Evolutionary conservation across 495 filamentous ascomycete genomes (phyloP).

Genomic region (Patellaria atrata): DNA sequence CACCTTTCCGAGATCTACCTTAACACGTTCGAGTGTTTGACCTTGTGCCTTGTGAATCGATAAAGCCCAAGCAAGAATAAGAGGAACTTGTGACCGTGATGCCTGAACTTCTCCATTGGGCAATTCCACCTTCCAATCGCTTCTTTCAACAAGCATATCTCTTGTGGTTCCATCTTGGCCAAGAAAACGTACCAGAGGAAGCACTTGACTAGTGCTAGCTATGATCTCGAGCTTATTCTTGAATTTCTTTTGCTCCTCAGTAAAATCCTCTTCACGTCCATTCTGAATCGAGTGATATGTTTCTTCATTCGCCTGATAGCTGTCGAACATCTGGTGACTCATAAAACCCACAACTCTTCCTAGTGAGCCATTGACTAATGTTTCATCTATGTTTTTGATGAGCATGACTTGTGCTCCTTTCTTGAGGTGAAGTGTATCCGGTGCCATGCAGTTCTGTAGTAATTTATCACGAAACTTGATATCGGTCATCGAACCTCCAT

Average conservation of each 20-base stretch:
- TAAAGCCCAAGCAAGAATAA: constrained; percentile 92
- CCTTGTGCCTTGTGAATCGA: constrained; percentile 98
- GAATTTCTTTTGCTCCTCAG: constrained; percentile 17
- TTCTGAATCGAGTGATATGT: constrained; percentile 29
- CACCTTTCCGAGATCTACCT: constrained; percentile 79
- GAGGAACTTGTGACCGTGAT: constrained; percentile 57
- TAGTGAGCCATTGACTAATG: constrained; percentile 83
- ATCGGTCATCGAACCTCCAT: constrained; percentile 64
- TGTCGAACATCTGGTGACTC: constrained; percentile 63
- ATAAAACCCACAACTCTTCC: constrained; percentile 78
- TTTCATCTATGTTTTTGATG: constrained; percentile 97
- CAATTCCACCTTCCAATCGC: constrained; percentile 91
- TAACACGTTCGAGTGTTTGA: constrained; percentile 87
- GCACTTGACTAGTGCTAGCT: constrained; percentile 34
- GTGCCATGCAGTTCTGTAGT: constrained; percentile 84
- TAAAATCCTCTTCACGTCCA: constrained; percentile 30
- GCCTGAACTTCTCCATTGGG: constrained; percentile 93
- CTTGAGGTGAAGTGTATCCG: constrained; percentile 60
- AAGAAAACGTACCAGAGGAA: constrained; percentile 70
- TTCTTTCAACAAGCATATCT: constrained; percentile 66
- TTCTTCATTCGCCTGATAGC: constrained; percentile 41
- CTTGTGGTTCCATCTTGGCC: constrained; percentile 64
- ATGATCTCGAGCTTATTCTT: constrained; percentile 15
- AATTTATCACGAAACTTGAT: constrained; percentile 54
- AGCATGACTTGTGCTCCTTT: constrained; percentile 94